phyloP scores from a whole-genome alignment of 2,329 filamentous ascomycete species.

The Cladorrhinum sp. region DNA sequence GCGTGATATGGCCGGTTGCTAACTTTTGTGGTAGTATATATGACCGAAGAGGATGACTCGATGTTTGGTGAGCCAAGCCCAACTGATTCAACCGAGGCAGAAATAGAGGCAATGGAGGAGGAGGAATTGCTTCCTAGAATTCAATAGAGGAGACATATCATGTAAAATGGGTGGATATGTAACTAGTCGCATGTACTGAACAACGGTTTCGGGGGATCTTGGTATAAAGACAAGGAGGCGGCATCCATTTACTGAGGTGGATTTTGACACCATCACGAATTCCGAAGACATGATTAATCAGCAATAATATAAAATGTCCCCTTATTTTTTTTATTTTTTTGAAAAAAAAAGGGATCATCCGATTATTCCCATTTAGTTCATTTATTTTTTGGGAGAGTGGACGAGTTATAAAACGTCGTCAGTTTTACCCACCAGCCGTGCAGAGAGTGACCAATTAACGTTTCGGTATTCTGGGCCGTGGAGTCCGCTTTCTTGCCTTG shows the following conservation, averaged over 20 bases:
- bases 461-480: neutral
- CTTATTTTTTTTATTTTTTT: too few species aligned
- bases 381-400: neutral
- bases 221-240: too few species aligned
- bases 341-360: neutral
- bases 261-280: too few species aligned
- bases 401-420: neutral
- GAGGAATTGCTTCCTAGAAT: constrained; percentile 25
- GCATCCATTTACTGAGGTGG: too few species aligned
- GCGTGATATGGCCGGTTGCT: neutral
- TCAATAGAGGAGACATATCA: neutral
- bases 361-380: neutral
- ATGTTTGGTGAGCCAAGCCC: neutral
- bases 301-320: neutral
- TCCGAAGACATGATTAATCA: neutral
- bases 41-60: constrained; percentile 22
- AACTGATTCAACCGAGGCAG: constrained; percentile 1
- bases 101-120: constrained; percentile 22
- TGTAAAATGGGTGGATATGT: neutral
- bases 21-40: constrained; percentile 22
- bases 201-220: too few species aligned
- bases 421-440: neutral
- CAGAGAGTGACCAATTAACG: neutral
- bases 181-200: neutral
- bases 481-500: neutral